Conservation (phyloP, 2,329 filamentous ascomycete genomes). For the Colletotrichum tropicale region DNA sequence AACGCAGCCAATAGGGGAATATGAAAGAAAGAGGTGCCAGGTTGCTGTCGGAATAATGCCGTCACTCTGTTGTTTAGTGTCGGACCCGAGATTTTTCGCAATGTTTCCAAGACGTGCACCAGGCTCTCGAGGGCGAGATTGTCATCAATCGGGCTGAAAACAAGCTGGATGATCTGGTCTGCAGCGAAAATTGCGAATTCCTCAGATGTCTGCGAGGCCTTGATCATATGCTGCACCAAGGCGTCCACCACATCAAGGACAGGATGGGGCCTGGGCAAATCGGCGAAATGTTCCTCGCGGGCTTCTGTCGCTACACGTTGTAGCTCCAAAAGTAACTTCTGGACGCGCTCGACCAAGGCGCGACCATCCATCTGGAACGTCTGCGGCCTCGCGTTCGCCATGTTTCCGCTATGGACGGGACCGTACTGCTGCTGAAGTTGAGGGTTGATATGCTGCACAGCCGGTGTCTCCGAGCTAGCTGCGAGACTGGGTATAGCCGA, state of each 20-base stretch:
- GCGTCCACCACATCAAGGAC: conserved; percentile 69
- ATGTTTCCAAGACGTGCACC: conserved; percentile 64
- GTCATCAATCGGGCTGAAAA: conserved; percentile 61
- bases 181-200: conserved; percentile 64
- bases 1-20: conserved; percentile 63
- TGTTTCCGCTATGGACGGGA: conserved; percentile 49
- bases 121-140: conserved; percentile 65
- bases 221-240: conserved; percentile 66
- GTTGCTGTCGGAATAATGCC: conserved; percentile 60
- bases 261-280: conserved; percentile 61
- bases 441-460: conserved; percentile 53
- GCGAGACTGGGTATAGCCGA: conserved; percentile 59
- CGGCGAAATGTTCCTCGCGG: conserved; percentile 63
- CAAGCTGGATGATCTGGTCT: conserved; percentile 61
- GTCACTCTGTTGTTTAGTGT: conserved; percentile 60
- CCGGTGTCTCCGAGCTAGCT: conserved; percentile 63
- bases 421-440: conserved; percentile 62
- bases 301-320: conserved; percentile 57
- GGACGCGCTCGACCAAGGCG: conserved; percentile 57
- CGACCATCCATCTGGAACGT: conserved; percentile 56
- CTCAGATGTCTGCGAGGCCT: conserved; percentile 65
- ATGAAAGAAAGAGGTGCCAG: conserved; percentile 59
- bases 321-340: conserved; percentile 63
- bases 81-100: conserved; percentile 63
- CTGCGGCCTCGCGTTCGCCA: conserved; percentile 56